Percentiles rank a stretch among this genome's conserved stretches.
phyloP scores from a whole-genome alignment of 306 rosid species.

The Cucurbita maxima region DNA sequence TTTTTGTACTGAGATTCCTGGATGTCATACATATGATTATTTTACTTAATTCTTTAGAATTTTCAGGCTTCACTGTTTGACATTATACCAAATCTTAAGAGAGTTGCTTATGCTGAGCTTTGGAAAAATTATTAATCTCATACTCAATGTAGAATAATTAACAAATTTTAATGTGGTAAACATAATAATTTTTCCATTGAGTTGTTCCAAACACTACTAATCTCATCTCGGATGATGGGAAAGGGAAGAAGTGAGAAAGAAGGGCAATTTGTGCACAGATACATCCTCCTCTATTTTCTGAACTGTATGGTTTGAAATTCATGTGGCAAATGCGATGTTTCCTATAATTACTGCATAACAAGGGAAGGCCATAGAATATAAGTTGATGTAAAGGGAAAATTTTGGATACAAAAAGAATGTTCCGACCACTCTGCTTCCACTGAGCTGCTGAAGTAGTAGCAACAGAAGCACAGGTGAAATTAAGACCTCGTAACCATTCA shows the following conservation, averaged over 20 bases:
- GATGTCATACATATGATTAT: not conserved
- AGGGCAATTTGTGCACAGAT: conserved; percentile 18
- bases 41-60: not conserved
- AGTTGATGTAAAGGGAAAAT: not conserved
- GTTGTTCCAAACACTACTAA: too few species aligned
- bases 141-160: not conserved
- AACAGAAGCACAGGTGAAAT: conserved; percentile 1
- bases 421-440: not conserved
- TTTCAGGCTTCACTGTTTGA: not conserved
- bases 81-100: not conserved
- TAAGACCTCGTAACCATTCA: not conserved
- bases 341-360: not conserved
- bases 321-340: not conserved
- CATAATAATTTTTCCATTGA: too few species aligned
- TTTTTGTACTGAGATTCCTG: conserved; percentile 2
- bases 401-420: not conserved
- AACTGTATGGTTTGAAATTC: not conserved
- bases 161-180: too few species aligned
- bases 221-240: not conserved
- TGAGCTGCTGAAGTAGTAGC: conserved; percentile 3
- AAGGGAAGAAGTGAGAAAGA: not conserved
- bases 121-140: not conserved
- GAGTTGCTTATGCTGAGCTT: not conserved
- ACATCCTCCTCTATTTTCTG: conserved; percentile 2
- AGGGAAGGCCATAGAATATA: not conserved